Percentiles rank a stretch among this genome's conserved stretches.
These are phyloP conservation scores for Phytophthora ohioensis DNA, from an alignment of 352 stramenopile genomes.

Conservation along the genomic window DNA sequence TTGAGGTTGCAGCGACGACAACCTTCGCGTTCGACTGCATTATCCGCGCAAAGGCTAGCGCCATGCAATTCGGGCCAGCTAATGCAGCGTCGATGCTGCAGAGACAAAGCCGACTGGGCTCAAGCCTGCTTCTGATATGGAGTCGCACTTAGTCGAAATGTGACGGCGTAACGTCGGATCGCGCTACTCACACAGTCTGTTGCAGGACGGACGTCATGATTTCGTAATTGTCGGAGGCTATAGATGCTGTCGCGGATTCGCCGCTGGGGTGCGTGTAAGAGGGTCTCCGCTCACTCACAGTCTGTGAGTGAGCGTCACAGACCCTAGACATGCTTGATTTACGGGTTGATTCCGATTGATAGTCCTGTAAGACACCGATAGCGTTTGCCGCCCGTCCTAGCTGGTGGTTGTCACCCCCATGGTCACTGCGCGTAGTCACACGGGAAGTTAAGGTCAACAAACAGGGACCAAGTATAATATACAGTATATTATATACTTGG, in stretches of 20 bases:
- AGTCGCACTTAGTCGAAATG: slow-evolving; percentile 35
- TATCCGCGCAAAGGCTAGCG: neutral
- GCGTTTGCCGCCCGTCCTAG: too few relatives aligned
- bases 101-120: neutral
- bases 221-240: neutral
- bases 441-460: too few relatives aligned
- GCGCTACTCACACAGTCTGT: slow-evolving; percentile 11
- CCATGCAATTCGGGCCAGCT: slow-evolving; percentile 10
- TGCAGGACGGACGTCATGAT: slow-evolving; percentile 10
- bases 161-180: slow-evolving; percentile 24
- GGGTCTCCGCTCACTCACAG: too few relatives aligned
- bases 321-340: too few relatives aligned
- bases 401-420: too few relatives aligned
- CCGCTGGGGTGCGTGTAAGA: neutral
- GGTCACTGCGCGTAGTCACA: too few relatives aligned
- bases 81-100: neutral
- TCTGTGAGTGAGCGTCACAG: neutral
- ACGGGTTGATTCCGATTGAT: too few relatives aligned
- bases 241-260: neutral
- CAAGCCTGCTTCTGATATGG: slow-evolving; percentile 19
- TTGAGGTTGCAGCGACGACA: neutral
- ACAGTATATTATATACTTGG: too few relatives aligned
- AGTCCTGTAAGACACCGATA: too few relatives aligned
- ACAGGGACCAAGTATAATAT: too few relatives aligned
- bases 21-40: neutral